Base-by-base conservation (phyloP, 1,284 basidiomycete species). In the Sporisorium exsertum region DNA sequence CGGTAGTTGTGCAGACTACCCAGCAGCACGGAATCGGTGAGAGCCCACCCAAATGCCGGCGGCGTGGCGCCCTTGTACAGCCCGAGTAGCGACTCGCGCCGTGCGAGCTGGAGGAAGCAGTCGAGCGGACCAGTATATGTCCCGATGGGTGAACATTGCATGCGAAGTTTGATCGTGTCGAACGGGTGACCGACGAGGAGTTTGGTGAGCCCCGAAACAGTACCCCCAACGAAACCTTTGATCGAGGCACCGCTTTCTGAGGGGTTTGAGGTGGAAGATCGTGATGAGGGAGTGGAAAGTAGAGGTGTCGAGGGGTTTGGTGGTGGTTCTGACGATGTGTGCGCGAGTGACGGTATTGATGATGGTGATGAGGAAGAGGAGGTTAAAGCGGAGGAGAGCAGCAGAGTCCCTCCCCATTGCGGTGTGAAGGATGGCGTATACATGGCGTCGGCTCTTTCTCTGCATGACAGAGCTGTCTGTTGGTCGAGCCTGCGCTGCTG, bases 11-110 rank as follows among this genome's bases (percentile, higher is more conserved):
- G 86, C 51, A 94, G 86, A 5, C 91, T 92, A 4, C 92, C 92
- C 56, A 94, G 87, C 8, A 94, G 87, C 10, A 93, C 86, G 16
- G 91, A 91, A 81, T 94, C 92, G 47, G 92, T 91, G 43, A 90
- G 88, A 9, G 91, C 90, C 92, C 92, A 93, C 2, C 91, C 92
- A 4, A 93, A 87, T 20, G 91, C 91, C 2, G 92, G 92, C 6
- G 92, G 91, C 2, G 69, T 67, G 37, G 86, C 86, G 89, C 91
- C 88, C 63, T 87, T 86, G 77, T 86, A 86, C 29, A 87, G 57
- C 9, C 84, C 83, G 9, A 83, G 56, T 2, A 83, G 62, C 0
- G 84, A 84, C 69, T 93, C 92, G 45, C 90, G 89, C 56, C 89
- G 87, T 15, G 92, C 85, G 6, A 90, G 90, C 72, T 89, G 89